Conservation (phyloP, 2,329 filamentous ascomycete species). For the Fusarium agapanthi region DNA sequence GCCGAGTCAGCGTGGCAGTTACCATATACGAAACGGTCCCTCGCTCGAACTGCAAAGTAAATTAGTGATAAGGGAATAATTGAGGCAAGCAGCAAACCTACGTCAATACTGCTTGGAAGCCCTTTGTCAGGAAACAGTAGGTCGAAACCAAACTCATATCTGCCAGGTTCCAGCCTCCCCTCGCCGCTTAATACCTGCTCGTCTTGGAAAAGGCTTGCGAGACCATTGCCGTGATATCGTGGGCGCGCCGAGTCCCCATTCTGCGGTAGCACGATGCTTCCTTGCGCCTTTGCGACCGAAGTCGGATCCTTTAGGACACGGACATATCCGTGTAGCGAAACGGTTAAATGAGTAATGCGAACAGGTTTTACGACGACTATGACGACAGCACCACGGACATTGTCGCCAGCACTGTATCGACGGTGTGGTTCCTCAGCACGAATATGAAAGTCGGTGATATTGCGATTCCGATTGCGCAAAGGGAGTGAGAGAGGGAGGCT, state of each 20-base stretch:
- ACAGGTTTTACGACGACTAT: conserved; percentile 78
- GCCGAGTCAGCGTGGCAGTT: conserved; percentile 87
- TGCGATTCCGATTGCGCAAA: conserved; percentile 64
- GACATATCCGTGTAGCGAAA: conserved; percentile 80
- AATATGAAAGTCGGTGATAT: conserved; percentile 81
- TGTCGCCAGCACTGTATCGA: conserved; percentile 78
- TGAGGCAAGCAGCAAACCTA: conserved; percentile 57
- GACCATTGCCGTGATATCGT: conserved; percentile 77
- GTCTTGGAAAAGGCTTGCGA: conserved; percentile 84
- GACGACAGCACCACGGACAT: conserved; percentile 76
- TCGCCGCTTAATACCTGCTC: conserved; percentile 83
- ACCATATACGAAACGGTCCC: conserved; percentile 93
- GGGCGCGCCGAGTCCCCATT: conserved; percentile 50
- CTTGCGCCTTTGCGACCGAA: conserved; percentile 61
- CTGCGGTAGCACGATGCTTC: conserved; percentile 53
- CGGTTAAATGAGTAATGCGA: conserved; percentile 81
- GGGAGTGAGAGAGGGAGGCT: conserved; percentile 59
- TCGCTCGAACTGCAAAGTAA: conserved; percentile 79
- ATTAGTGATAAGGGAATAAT: conserved; percentile 12
- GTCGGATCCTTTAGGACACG: conserved; percentile 78
- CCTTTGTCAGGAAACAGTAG: conserved; percentile 73
- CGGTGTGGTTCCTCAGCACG: conserved; percentile 79
- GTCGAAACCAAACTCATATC: conserved; percentile 83
- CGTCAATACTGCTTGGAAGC: conserved; percentile 93
- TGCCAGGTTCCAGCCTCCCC: conserved; percentile 75